Percentiles rank a stretch among this genome's conserved stretches.
Conservation (phyloP, 169 alveolate genomes). For the Eimeria zaria region DNA sequence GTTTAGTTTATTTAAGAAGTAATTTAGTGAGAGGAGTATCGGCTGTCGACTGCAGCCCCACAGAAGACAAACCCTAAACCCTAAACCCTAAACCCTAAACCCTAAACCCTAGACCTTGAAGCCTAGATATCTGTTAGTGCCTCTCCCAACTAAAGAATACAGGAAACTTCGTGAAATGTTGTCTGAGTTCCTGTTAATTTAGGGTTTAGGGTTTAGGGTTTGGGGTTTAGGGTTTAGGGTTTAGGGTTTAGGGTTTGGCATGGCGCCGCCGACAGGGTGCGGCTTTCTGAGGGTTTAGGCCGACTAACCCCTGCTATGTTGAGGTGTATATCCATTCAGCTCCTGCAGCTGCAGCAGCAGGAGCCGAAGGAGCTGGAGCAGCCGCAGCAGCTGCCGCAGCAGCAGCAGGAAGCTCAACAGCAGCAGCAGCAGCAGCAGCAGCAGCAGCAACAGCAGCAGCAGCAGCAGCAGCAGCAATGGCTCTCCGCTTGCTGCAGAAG, state of each 20-base stretch:
- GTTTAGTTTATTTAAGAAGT: no score
- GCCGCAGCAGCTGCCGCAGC: not conserved
- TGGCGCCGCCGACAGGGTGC: slow-evolving; percentile 37
- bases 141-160: no score
- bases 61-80: slow-evolving; percentile 3
- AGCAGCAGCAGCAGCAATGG: no score
- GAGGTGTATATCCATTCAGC: not conserved
- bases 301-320: no score
- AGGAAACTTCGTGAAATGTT: not conserved
- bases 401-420: not conserved
- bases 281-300: no score
- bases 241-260: slow-evolving; percentile 26
- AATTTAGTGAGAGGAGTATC: not conserved
- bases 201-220: slow-evolving; percentile 22
- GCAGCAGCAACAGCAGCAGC: slow-evolving; percentile 3
- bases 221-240: slow-evolving; percentile 31
- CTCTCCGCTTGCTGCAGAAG: slow-evolving; percentile 15
- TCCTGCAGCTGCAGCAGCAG: not conserved
- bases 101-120: not conserved
- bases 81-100: slow-evolving; percentile 13
- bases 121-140: not conserved
- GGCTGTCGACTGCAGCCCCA: slow-evolving; percentile 39
- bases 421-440: slow-evolving; percentile 25
- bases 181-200: not conserved
- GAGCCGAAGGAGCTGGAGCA: no score